Percentiles rank a stretch among this genome's conserved stretches.
phyloP scores from a whole-genome alignment of 116 monocot genomes.

The Trichopus zeylanicus region DNA sequence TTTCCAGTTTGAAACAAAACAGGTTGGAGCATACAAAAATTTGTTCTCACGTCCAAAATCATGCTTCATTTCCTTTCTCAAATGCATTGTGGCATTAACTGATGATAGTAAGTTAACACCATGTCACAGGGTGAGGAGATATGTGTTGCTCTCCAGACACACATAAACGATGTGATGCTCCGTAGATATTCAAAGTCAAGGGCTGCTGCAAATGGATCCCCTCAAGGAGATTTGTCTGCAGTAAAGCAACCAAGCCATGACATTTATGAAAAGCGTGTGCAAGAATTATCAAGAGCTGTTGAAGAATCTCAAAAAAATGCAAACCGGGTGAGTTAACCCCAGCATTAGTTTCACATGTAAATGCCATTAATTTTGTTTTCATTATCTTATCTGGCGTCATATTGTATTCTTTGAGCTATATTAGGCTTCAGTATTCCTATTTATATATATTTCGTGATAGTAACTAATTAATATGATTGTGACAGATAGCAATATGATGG shows the following conservation, averaged over 20 bases:
- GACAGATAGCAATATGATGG: too few species aligned
- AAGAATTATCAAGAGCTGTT: slow-evolving; percentile 62
- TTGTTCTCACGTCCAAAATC: not conserved
- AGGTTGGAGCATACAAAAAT: slow-evolving; percentile 30
- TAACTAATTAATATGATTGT: too few species aligned
- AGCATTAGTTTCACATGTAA: not conserved
- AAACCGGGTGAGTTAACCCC: slow-evolving; percentile 39
- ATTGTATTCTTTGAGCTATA: not conserved
- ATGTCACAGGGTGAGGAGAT: slow-evolving; percentile 89
- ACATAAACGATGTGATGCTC: slow-evolving; percentile 99
- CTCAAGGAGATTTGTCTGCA: slow-evolving; percentile 55
- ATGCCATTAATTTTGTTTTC: not conserved
- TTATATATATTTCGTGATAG: too few species aligned
- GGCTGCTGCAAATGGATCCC: slow-evolving; percentile 34
- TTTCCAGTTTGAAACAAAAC: slow-evolving; percentile 98
- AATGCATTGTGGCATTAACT: too few species aligned
- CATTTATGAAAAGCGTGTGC: slow-evolving; percentile 55
- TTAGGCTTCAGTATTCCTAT: not conserved
- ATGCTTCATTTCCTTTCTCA: not conserved
- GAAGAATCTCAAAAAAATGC: slow-evolving; percentile 89
- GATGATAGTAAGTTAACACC: not conserved
- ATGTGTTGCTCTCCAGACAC: slow-evolving; percentile 99
- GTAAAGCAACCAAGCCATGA: slow-evolving; percentile 44
- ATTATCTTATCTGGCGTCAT: not conserved
- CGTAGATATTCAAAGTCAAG: slow-evolving; percentile 87